A percentile compares a stretch with the other conserved stretches of the same genome.
These are phyloP conservation scores for Setomelanomma holmii DNA, from an alignment of 2,329 filamentous ascomycete genomes.

Conservation along the genomic window DNA sequence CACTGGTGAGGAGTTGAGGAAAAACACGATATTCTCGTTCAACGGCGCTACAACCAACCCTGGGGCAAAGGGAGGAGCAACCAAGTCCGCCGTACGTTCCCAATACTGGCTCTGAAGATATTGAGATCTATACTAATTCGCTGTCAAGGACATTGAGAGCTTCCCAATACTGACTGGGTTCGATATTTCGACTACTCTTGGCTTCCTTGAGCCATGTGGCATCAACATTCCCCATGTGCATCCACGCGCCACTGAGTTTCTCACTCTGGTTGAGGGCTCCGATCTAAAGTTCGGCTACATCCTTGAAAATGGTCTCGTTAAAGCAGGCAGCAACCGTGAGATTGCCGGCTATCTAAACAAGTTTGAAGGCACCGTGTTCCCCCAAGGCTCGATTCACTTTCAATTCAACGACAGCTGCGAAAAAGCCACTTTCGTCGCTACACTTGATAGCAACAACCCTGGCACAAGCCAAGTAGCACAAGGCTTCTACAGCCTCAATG, in stretches of 20 bases:
- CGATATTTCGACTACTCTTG: slow-evolving; percentile 49
- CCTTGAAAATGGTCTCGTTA: slow-evolving; percentile 55
- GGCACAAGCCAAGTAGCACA: slow-evolving; percentile 53
- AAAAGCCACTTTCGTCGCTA: slow-evolving; percentile 53
- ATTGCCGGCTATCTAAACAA: slow-evolving; percentile 49
- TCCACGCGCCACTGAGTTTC: slow-evolving; percentile 57
- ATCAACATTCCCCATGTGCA: slow-evolving; percentile 59
- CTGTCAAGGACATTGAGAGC: slow-evolving; percentile 46
- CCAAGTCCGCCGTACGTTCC: slow-evolving; percentile 37
- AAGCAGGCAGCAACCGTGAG: slow-evolving; percentile 42
- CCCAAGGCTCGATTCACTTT: slow-evolving; percentile 56
- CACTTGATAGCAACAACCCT: slow-evolving; percentile 54
- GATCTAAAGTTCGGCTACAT: slow-evolving; percentile 55
- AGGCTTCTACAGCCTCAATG: slow-evolving; percentile 52
- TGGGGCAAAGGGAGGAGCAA: slow-evolving; percentile 62
- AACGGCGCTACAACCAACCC: slow-evolving; percentile 51
- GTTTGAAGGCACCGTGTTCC: slow-evolving; percentile 57
- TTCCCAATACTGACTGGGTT: no score
- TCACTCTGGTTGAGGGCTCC: slow-evolving; percentile 53
- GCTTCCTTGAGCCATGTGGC: slow-evolving; percentile 53
- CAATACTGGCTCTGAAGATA: neutral
- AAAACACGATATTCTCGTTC: slow-evolving; percentile 69
- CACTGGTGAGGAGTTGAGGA: slow-evolving; percentile 36
- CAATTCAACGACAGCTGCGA: slow-evolving; percentile 58
- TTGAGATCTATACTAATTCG: no score